Percentiles rank a stretch among this genome's conserved stretches.
Evolutionary conservation across 169 alveolate genomes (phyloP).

Genomic region (Cryptosporidium canis): DNA sequence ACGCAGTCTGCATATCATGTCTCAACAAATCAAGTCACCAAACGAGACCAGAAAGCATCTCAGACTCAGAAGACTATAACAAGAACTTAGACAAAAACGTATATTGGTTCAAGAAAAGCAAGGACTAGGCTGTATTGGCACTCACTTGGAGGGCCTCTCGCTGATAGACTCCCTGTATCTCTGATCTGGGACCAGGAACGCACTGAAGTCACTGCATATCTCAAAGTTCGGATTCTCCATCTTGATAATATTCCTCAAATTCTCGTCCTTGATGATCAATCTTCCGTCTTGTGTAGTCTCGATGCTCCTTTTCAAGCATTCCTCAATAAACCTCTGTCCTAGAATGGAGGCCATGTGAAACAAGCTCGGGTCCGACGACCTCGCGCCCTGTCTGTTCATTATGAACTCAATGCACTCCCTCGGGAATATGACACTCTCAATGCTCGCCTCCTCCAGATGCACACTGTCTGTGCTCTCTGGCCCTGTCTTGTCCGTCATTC

Average conservation of each 20-base stretch:
- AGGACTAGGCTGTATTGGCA: neutral
- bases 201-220: neutral
- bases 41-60: neutral
- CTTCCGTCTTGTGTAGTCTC: constrained; percentile 38
- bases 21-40: neutral
- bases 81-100: neutral
- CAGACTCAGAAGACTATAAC: neutral
- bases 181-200: constrained; percentile 8
- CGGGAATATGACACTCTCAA: constrained; percentile 20
- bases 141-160: neutral
- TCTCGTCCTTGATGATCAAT: constrained; percentile 19
- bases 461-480: neutral
- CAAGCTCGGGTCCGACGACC: constrained; percentile 12
- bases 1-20: neutral
- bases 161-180: neutral
- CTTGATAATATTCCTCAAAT: constrained; percentile 27
- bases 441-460: neutral
- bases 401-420: constrained; percentile 45
- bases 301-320: constrained; percentile 49
- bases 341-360: neutral
- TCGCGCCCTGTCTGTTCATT: constrained; percentile 61
- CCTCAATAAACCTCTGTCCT: constrained; percentile 38
- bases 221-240: constrained; percentile 31
- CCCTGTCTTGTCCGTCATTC: neutral
- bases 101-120: neutral